A percentile compares a stretch with the other conserved stretches of the same genome.
Conservation (phyloP, 208 protist genomes). For the Leishmania braziliensis region DNA sequence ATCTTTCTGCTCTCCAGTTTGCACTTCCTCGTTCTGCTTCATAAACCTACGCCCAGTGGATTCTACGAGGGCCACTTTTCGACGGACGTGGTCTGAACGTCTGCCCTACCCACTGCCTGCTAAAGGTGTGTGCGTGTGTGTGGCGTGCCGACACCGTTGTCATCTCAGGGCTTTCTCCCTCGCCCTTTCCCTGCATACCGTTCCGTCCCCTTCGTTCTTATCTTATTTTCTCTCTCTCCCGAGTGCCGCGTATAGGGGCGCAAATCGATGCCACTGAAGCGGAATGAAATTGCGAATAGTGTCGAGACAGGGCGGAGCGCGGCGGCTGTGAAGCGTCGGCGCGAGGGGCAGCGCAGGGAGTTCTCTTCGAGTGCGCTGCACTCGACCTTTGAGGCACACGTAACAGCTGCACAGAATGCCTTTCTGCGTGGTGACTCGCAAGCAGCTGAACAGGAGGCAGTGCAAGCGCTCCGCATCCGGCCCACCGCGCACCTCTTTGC, state of each 20-base stretch:
- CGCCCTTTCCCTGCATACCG: not conserved
- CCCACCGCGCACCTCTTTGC: conserved; percentile 85
- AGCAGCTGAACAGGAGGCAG: conserved; percentile 66
- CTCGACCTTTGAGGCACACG: conserved; percentile 60
- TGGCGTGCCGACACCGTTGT: not conserved
- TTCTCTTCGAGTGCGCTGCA: conserved; percentile 64
- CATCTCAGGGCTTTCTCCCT: not conserved
- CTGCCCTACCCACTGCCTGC: not conserved
- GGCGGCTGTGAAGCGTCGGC: conserved; percentile 25
- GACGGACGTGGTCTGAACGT: not conserved
- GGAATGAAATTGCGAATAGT: not conserved
- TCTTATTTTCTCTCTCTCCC: not conserved
- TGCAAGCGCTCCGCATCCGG: conserved; percentile 72
- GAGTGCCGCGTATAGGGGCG: not conserved
- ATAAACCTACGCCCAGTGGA: not conserved
- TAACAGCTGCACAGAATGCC: conserved; percentile 65
- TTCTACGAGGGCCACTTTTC: not conserved
- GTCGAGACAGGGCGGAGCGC: conserved; percentile 8
- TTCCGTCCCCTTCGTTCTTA: not conserved
- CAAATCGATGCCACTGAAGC: conserved; percentile 7
- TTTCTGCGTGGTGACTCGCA: conserved; percentile 67
- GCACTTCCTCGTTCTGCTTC: not conserved
- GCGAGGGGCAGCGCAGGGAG: conserved; percentile 30
- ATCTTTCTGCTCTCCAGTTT: not conserved
- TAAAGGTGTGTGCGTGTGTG: not conserved